Conservation (phyloP, 495 filamentous ascomycete genomes). For the Tuber indicum region DNA sequence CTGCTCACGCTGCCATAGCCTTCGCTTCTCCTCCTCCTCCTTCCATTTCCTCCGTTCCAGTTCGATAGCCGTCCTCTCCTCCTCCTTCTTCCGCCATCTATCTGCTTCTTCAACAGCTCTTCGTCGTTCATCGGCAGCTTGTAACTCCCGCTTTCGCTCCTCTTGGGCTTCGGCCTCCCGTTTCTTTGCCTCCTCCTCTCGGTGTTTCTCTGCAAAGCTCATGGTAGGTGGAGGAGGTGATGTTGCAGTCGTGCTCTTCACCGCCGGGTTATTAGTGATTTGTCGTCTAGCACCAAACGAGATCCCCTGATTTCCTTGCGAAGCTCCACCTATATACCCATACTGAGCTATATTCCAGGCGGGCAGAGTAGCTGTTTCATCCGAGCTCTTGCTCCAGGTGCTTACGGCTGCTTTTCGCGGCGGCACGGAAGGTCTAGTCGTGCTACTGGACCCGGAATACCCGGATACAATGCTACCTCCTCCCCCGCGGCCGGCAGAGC, state of each 20-base stretch:
- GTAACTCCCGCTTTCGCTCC: constrained; percentile 46
- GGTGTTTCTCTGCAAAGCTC: constrained; percentile 45
- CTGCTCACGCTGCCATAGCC: constrained; percentile 69
- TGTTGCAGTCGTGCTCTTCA: constrained; percentile 48
- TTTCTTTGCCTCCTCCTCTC: constrained; percentile 46
- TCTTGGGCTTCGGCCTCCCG: constrained; percentile 7
- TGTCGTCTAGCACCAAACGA: constrained; percentile 85
- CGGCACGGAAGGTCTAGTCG: constrained; percentile 29
- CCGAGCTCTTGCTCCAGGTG: constrained; percentile 81
- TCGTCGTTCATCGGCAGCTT: constrained; percentile 2
- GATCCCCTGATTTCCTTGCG: constrained; percentile 89
- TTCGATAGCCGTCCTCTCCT: constrained; percentile 49
- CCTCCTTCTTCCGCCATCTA: constrained; percentile 9
- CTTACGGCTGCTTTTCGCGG: constrained; percentile 52
- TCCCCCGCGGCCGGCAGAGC: constrained; percentile 9
- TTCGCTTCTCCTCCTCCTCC: constrained; percentile 54
- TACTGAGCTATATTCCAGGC: constrained; percentile 99
- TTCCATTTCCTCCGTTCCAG: constrained; percentile 50
- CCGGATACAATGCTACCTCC: constrained; percentile 22
- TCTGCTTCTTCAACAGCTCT: constrained; percentile 13
- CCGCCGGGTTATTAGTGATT: constrained; percentile 78
- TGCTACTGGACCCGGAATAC: constrained; percentile 29
- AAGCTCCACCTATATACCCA: constrained; percentile 96
- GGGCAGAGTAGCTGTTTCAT: constrained; percentile 72
- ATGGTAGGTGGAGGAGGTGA: neutral